phyloP scores from a whole-genome alignment of 2,329 filamentous ascomycete genomes.

The Thielaviopsis punctulata region DNA sequence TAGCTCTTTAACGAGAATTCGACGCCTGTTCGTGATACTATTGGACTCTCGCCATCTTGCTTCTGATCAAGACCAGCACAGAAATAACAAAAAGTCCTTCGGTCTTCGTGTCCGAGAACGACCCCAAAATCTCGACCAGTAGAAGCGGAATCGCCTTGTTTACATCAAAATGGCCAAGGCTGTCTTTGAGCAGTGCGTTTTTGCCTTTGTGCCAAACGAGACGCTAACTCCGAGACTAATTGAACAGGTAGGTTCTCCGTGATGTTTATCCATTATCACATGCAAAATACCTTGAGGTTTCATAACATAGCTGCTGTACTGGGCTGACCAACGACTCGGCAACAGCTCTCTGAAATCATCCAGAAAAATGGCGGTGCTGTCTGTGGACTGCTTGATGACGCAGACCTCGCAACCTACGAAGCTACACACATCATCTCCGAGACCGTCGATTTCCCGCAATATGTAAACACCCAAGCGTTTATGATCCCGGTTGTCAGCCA shows the following conservation, averaged over 20 bases:
- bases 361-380: slow-evolving; percentile 33
- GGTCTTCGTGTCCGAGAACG: too few relatives aligned
- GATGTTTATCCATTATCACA: neutral
- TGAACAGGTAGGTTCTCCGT: slow-evolving; percentile 20
- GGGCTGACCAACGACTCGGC: neutral
- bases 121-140: too few relatives aligned
- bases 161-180: slow-evolving; percentile 14
- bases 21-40: too few relatives aligned
- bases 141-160: too few relatives aligned
- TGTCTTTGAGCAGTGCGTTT: slow-evolving; percentile 26
- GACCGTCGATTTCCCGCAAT: slow-evolving; percentile 84
- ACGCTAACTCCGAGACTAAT: slow-evolving; percentile 24
- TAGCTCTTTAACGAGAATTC: too few relatives aligned
- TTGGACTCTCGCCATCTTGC: too few relatives aligned
- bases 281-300: neutral
- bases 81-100: too few relatives aligned
- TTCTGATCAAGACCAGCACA: too few relatives aligned
- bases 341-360: slow-evolving; percentile 26
- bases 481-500: slow-evolving; percentile 76
- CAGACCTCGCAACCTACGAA: slow-evolving; percentile 28
- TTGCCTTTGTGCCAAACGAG: slow-evolving; percentile 29
- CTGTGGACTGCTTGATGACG: slow-evolving; percentile 29
- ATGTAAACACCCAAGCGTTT: slow-evolving; percentile 51
- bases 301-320: neutral
- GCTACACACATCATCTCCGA: slow-evolving; percentile 45